Evolutionary conservation across 495 filamentous ascomycete genomes (phyloP).

Genomic region (Trichoderma reesei): DNA sequence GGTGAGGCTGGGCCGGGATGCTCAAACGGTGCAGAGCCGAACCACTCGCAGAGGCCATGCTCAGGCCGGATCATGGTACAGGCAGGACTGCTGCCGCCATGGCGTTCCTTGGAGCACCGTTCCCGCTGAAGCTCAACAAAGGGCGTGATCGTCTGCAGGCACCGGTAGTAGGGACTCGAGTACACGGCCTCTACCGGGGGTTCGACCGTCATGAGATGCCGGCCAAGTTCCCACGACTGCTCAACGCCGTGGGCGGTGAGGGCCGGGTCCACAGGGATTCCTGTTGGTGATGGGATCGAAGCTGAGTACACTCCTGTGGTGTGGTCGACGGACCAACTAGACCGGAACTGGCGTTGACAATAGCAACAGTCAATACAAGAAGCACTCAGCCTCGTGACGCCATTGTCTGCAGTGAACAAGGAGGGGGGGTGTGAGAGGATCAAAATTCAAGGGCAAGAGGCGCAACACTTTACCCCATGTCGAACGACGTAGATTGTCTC

Average conservation of each 20-base stretch:
- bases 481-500: conserved; percentile 79
- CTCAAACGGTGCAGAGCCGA: conserved; percentile 65
- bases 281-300: conserved; percentile 66
- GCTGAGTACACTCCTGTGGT: conserved; percentile 63
- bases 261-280: conserved; percentile 76
- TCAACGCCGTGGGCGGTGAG: conserved; percentile 75
- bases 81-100: not conserved
- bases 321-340: conserved; percentile 76
- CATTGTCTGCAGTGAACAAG: conserved; percentile 1
- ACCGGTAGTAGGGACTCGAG: conserved; percentile 82
- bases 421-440: conserved; percentile 1
- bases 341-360: conserved; percentile 57
- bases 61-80: conserved; percentile 50
- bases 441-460: not conserved
- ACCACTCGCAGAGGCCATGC: conserved; percentile 85
- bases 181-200: conserved; percentile 71
- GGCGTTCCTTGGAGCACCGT: conserved; percentile 16
- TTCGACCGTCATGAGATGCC: conserved; percentile 46
- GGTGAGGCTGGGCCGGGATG: conserved; percentile 69
- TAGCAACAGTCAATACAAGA: conserved; percentile 3
- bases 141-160: conserved; percentile 77
- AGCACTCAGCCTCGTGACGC: conserved; percentile 7
- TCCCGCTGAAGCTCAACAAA: conserved; percentile 46
- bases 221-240: conserved; percentile 72
- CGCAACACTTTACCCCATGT: conserved; percentile 72